Evolutionary conservation across 768 basidiomycete genomes (phyloP).

Genomic region (Infundibulicybe gibba): DNA sequence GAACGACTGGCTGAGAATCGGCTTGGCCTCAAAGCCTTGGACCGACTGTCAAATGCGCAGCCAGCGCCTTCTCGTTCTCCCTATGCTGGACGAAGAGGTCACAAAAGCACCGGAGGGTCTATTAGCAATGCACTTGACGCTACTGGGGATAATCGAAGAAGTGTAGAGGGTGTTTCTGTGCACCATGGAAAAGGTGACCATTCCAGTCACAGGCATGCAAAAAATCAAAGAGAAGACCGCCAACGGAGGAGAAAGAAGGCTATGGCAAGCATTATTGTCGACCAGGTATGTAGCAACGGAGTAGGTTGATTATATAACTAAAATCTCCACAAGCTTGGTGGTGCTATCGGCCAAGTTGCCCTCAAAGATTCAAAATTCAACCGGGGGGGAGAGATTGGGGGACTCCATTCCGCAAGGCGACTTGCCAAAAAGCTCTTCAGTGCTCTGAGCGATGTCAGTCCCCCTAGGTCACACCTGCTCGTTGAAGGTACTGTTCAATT

Average conservation of each 20-base stretch:
- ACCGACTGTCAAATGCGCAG: slow-evolving; percentile 67
- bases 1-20: slow-evolving; percentile 72
- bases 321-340: slow-evolving; percentile 37
- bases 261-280: slow-evolving; percentile 66
- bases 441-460: slow-evolving; percentile 54
- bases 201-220: slow-evolving; percentile 10
- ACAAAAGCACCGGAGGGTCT: slow-evolving; percentile 34
- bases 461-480: slow-evolving; percentile 56
- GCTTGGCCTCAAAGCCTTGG: slow-evolving; percentile 65
- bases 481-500: slow-evolving; percentile 51
- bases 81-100: slow-evolving; percentile 41
- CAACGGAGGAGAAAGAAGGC: slow-evolving; percentile 43
- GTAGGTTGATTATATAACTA: neutral
- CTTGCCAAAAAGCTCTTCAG: slow-evolving; percentile 69
- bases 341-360: slow-evolving; percentile 67
- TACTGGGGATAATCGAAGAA: slow-evolving; percentile 10
- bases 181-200: slow-evolving; percentile 13
- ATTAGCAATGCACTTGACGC: slow-evolving; percentile 33
- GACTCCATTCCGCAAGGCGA: slow-evolving; percentile 59
- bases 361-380: slow-evolving; percentile 64
- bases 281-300: slow-evolving; percentile 40
- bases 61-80: slow-evolving; percentile 33
- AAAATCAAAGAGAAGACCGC: slow-evolving; percentile 20
- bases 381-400: slow-evolving; percentile 48
- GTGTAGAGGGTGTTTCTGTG: slow-evolving; percentile 8